Base-by-base conservation (phyloP, 139 green algal genomes). In the Chlamydomonas asymmetrica region DNA sequence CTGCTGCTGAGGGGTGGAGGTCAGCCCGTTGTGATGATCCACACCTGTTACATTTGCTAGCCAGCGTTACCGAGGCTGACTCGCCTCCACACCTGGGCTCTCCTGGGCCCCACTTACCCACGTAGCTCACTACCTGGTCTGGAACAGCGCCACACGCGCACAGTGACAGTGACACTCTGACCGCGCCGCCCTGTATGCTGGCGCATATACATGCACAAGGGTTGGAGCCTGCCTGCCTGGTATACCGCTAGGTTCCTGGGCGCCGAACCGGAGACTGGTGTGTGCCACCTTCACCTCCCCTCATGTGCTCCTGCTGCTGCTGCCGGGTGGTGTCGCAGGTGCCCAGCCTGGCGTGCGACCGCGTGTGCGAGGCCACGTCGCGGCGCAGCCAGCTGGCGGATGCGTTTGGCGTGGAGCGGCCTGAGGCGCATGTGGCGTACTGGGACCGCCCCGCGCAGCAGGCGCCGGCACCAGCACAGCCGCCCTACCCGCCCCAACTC, bases 381-480 rank as follows among this genome's bases (percentile, higher is more conserved):
- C 79, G 87, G 5, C 80, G 78, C 27, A 40, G 43, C 10, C 73
- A 71, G 62, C 75, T 94, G 60, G 90, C 87, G 0, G 79, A 87
- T 31, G 90, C 90, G 2, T 94, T 94, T 82, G 90, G 90, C 0
- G 82, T 94, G 22, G 65, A 74, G 2, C 48, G 85, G 43, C 80
- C 81, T 0, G 79, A 84, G 0, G 39, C 38, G 16, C 86, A 94
- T 59, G 72, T 85, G 7, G 34, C 73, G 32, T 81, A 74, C 48
- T 91, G 88, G 72, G 85, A 93, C 34, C 74, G 76, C 4, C 76
- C 90, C 45, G n/a, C n/a, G n/a, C n/a, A n/a, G n/a, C n/a, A n/a
- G n/a, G n/a, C n/a, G n/a, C n/a, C n/a, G n/a, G n/a, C n/a, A n/a
- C n/a, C n/a, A n/a, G 76, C 85, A 39, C 73, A 65, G 0, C 71